Percentiles rank a stretch among this genome's conserved stretches.
Evolutionary conservation across 2,329 filamentous ascomycete genomes (phyloP).

Genomic region (Balansia obtecta): DNA sequence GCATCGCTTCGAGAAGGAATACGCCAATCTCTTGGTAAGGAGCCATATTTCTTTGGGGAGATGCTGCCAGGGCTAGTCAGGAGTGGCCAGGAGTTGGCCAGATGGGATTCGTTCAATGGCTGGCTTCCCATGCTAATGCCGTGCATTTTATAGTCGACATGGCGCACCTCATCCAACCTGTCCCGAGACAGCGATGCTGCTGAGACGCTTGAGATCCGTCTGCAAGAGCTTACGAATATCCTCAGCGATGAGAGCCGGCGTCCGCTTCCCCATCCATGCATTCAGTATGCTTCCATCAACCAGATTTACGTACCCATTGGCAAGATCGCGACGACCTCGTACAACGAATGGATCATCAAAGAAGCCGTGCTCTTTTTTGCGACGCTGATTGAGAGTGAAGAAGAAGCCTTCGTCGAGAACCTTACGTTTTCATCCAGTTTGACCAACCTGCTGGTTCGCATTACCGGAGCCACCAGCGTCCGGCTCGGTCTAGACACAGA

Average conservation of each 20-base stretch:
- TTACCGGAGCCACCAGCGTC: constrained; percentile 61
- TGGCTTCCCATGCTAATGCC: neutral
- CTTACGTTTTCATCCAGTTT: constrained; percentile 74
- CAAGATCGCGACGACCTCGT: constrained; percentile 75
- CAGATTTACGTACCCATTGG: constrained; percentile 84
- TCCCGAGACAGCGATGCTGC: constrained; percentile 47
- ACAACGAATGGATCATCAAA: constrained; percentile 75
- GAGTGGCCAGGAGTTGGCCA: neutral
- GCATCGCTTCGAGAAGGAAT: constrained; percentile 56
- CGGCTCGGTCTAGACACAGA: constrained; percentile 72
- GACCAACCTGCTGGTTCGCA: constrained; percentile 73
- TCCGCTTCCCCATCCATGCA: constrained; percentile 81
- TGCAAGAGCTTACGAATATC: constrained; percentile 55
- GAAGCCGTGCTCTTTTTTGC: constrained; percentile 81
- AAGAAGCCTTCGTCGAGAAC: constrained; percentile 87
- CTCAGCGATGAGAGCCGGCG: constrained; percentile 82
- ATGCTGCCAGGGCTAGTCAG: neutral
- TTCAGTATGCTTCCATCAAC: constrained; percentile 72
- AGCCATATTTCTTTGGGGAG: neutral
- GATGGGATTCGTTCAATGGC: neutral
- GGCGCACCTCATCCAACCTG: constrained; percentile 50
- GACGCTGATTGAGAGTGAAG: constrained; percentile 87
- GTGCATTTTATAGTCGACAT: constrained; percentile 31
- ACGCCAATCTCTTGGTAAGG: constrained; percentile 46
- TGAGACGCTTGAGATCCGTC: constrained; percentile 48